Base-by-base conservation (phyloP, 139 green algal species). In the Closterium sp. region DNA sequence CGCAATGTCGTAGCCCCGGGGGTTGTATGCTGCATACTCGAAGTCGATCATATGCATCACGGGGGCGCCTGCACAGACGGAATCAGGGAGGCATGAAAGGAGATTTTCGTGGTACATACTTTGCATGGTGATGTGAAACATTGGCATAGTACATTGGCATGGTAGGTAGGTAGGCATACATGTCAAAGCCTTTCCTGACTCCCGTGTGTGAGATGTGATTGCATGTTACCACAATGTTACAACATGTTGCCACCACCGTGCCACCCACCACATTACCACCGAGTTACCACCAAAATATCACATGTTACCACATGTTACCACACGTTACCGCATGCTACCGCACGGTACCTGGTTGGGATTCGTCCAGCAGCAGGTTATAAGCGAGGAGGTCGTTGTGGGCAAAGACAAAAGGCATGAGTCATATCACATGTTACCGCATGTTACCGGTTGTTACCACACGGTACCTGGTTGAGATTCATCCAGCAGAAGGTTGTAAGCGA, bases 41-140 rank as follows among this genome's bases (percentile, higher is more conserved):
- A 98, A 99, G 95, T 99, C 98, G 38, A 99, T 99, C 89, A 99
- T 97, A 70, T 97, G 95, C 89, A 98, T 79, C 0, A 27, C 11
- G 62, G 62, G 62, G 62, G 62, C 1, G 17, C 62, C 62, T 79
- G 62, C 62, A 79, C 2, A 4, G 3, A 24, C 17, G 38, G 38
- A 4, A 45, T 45, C 38, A 45, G 4, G 2, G 38, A 6, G 10
- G 13, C 50, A 73, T 73, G 50, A 73, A 73, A 3, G 13, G 50
- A 3, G 17, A 73, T 73, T 2, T 73, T 11, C 4, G 4, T 2
- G 2, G 3, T 3, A 38, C n/a, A n/a, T 3, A 27, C 50, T 24
- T 73, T 6, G 50, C 13, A 73, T 4, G 13, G 50, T 22, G 50
- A 1, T 27, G 50, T 21, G 10, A 27, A n/a, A n/a, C n/a, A n/a